Base-by-base conservation (phyloP, 306 rosid genomes). In the Quercus rubra region DNA sequence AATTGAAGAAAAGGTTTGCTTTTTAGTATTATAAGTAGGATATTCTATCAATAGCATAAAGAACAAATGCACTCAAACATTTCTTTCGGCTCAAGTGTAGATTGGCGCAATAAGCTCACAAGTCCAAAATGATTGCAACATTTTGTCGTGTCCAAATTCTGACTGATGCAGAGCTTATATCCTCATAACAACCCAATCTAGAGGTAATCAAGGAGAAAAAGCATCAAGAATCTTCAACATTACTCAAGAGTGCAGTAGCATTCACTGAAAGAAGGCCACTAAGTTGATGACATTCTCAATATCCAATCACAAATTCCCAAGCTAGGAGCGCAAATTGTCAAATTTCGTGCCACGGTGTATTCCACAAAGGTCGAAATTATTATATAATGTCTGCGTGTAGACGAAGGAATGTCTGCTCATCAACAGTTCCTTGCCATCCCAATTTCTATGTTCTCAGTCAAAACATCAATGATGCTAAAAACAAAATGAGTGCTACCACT, bases 51-150 rank as follows among this genome's bases (percentile, higher is more conserved):
- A 76, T 84, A 79, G 55, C 73, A 81, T 23, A 75, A 81, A 55
- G 91, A 82, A 88, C 76, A 85, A 77, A 77, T 68, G 78, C 86
- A 82, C 89, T 46, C 62, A 75, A 70, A 62, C 92, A 70, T 90
- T 82, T 84, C 92, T 90, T 92, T 87, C 87, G 94, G 83, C 88
- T 83, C 55, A 90, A 92, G 92, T 79, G 92, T 89, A 56, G 80
- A 78, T 75, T 83, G 87, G 75, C 76, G 87, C 78, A 87, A 81
- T 84, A 38, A 66, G 66, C 77, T 68, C 81, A 68, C 52, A 57
- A 78, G 74, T 74, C 27, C 68, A 77, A 46, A 76, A 75, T 82
- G 85, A 79, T 84, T 73, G 73, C 70, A 71, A 79, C 86, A 51
- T 67, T 78, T 87, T 78, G 82, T 83, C 86, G 64, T 55, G 41